These are phyloP conservation scores for Rhizopus arrhizus DNA, from an alignment of 371 early-diverging fungal species.

Conservation along the genomic window DNA sequence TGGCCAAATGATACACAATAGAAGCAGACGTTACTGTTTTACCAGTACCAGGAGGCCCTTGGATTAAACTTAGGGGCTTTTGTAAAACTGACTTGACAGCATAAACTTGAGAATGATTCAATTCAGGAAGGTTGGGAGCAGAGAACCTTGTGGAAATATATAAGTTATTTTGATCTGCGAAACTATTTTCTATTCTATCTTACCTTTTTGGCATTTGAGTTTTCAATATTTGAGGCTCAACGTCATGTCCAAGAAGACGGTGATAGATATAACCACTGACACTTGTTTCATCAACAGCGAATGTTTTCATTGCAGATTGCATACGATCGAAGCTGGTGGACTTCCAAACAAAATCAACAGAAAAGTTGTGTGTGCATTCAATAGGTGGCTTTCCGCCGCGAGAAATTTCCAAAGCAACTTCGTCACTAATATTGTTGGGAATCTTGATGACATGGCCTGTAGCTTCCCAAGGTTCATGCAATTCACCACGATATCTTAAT, in stretches of 20 bases:
- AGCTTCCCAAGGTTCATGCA: slow-evolving; percentile 86
- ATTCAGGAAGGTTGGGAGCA: slow-evolving; percentile 91
- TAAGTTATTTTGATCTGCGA: neutral
- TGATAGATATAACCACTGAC: slow-evolving; percentile 96
- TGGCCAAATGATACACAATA: slow-evolving; percentile 95
- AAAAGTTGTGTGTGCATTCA: slow-evolving; percentile 90
- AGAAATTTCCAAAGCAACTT: slow-evolving; percentile 86
- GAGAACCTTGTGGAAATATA: slow-evolving; percentile 58
- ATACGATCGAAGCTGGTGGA: slow-evolving; percentile 96
- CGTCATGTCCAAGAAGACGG: slow-evolving; percentile 90
- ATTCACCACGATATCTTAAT: slow-evolving; percentile 86
- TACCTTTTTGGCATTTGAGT: slow-evolving; percentile 82
- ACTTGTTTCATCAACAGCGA: slow-evolving; percentile 92
- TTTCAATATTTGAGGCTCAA: slow-evolving; percentile 74
- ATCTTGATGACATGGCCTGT: slow-evolving; percentile 94
- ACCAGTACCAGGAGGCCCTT: slow-evolving; percentile 98
- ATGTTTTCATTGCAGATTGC: slow-evolving; percentile 93
- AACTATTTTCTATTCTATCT: neutral
- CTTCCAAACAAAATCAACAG: slow-evolving; percentile 99
- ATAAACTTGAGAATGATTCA: slow-evolving; percentile 97
- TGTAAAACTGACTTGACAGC: slow-evolving; percentile 92
- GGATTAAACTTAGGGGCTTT: slow-evolving; percentile 93
- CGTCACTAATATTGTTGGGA: slow-evolving; percentile 92
- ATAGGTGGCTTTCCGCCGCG: slow-evolving; percentile 71
- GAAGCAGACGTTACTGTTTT: slow-evolving; percentile 98